Conservation (phyloP, 495 filamentous ascomycete genomes). For the Aspergillus diversus region DNA sequence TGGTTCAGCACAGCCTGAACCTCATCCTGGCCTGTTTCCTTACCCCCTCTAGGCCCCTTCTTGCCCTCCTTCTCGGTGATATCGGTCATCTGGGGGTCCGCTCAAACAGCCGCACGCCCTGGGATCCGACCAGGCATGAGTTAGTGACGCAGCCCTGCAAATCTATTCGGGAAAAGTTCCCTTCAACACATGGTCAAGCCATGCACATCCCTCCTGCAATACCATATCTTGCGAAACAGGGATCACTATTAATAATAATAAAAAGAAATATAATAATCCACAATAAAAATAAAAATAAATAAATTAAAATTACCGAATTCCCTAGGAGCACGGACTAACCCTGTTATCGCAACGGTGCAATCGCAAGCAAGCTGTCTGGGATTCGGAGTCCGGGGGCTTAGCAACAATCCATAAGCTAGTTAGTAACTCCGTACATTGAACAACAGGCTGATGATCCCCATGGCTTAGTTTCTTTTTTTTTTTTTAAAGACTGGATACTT, state of each 20-base stretch:
- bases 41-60: slow-evolving; percentile 5
- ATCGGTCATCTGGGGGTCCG: slow-evolving; percentile 31
- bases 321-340: slow-evolving; percentile 34
- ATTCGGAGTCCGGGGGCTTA: slow-evolving; percentile 35
- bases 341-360: slow-evolving; percentile 37
- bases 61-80: slow-evolving; percentile 22
- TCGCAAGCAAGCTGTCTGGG: slow-evolving; percentile 18
- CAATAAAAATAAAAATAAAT: slow-evolving; percentile 16
- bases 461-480: slow-evolving; percentile 24
- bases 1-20: slow-evolving; percentile 23
- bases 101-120: slow-evolving; percentile 29
- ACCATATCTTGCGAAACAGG: slow-evolving; percentile 12
- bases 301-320: slow-evolving; percentile 13
- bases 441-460: slow-evolving; percentile 30
- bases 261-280: slow-evolving; percentile 9
- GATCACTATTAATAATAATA: slow-evolving; percentile 4
- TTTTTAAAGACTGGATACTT: slow-evolving; percentile 25
- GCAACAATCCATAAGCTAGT: slow-evolving; percentile 32
- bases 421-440: slow-evolving; percentile 17
- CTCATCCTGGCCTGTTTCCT: slow-evolving; percentile 1
- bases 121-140: slow-evolving; percentile 18
- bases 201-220: slow-evolving; percentile 17
- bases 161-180: slow-evolving; percentile 33
- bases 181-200: slow-evolving; percentile 33
- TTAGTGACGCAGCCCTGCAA: slow-evolving; percentile 32